Conservation (phyloP, 805 yeast species). For the Starmerella vaccinii region DNA sequence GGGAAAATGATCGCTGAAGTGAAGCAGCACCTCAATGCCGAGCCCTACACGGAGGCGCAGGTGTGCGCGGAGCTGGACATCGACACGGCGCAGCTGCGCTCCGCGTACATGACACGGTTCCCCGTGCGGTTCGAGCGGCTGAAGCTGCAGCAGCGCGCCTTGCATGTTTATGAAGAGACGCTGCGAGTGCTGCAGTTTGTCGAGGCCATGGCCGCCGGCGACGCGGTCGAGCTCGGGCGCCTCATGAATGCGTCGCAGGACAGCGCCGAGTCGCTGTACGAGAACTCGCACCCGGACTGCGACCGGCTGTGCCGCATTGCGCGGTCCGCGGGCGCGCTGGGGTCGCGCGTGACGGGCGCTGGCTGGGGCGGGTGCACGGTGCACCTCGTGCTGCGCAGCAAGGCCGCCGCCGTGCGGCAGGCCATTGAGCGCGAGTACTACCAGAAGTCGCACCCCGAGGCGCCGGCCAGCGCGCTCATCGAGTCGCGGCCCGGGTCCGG, state of each 20-base stretch:
- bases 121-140: conserved; percentile 50
- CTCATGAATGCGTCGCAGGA: conserved; percentile 52
- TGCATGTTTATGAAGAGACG: conserved; percentile 55
- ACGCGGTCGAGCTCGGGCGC: conserved; percentile 34
- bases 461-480: conserved; percentile 32
- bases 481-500: conserved; percentile 23
- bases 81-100: conserved; percentile 37
- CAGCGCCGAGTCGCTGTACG: conserved; percentile 40
- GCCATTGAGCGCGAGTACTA: conserved; percentile 47
- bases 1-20: conserved; percentile 36
- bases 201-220: conserved; percentile 30
- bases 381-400: conserved; percentile 45
- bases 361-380: conserved; percentile 71
- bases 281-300: conserved; percentile 48
- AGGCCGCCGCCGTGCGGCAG: conserved; percentile 31
- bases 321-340: conserved; percentile 44
- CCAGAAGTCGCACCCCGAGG: conserved; percentile 38
- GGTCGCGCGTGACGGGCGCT: conserved; percentile 69
- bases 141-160: conserved; percentile 47
- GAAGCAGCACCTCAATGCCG: conserved; percentile 35
- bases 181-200: conserved; percentile 46
- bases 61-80: conserved; percentile 39
- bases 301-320: conserved; percentile 48
- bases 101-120: conserved; percentile 40
- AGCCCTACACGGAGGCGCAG: conserved; percentile 44